Percentiles rank a stretch among this genome's conserved stretches.
Evolutionary conservation across 2,329 filamentous ascomycete genomes (phyloP).

Genomic region (Lecanosticta acicola): DNA sequence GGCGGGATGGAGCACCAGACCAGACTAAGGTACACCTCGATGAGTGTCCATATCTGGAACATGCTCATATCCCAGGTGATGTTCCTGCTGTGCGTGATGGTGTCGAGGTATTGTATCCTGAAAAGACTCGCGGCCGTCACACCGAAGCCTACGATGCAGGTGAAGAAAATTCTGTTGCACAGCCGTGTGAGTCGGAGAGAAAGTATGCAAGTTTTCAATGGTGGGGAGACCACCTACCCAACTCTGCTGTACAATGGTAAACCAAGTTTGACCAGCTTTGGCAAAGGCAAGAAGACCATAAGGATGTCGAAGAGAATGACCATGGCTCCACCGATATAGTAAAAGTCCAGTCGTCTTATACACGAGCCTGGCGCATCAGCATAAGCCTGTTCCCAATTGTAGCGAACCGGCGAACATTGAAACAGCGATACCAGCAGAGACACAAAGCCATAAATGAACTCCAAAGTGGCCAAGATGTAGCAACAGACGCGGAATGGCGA

Average conservation of each 20-base stretch:
- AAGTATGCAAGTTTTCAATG: neutral
- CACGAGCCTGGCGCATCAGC: constrained; percentile 1
- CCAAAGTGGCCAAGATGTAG: neutral
- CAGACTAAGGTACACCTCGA: constrained; percentile 8
- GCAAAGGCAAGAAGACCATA: constrained; percentile 6
- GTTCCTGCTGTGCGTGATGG: constrained; percentile 1
- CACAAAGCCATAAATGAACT: neutral
- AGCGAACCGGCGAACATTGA: neutral
- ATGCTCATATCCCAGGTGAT: constrained; percentile 6
- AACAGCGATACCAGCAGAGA: constrained; percentile 1
- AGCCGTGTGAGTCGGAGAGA: neutral
- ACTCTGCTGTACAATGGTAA: constrained; percentile 1
- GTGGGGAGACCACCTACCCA: neutral
- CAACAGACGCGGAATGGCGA: neutral
- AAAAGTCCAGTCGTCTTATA: neutral
- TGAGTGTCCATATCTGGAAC: constrained; percentile 5
- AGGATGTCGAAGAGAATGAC: constrained; percentile 5
- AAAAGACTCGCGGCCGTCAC: constrained; percentile 3
- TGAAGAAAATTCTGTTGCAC: neutral
- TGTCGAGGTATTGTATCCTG: constrained; percentile 5
- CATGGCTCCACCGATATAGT: constrained; percentile 1
- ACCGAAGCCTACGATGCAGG: constrained; percentile 8
- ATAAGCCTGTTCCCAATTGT: neutral
- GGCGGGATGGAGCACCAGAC: constrained; percentile 10
- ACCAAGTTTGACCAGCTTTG: constrained; percentile 1